Percentiles rank a stretch among this genome's conserved stretches.
These are phyloP conservation scores for Fusarium beomiforme DNA, from an alignment of 2,329 filamentous ascomycete genomes.

Conservation along the genomic window DNA sequence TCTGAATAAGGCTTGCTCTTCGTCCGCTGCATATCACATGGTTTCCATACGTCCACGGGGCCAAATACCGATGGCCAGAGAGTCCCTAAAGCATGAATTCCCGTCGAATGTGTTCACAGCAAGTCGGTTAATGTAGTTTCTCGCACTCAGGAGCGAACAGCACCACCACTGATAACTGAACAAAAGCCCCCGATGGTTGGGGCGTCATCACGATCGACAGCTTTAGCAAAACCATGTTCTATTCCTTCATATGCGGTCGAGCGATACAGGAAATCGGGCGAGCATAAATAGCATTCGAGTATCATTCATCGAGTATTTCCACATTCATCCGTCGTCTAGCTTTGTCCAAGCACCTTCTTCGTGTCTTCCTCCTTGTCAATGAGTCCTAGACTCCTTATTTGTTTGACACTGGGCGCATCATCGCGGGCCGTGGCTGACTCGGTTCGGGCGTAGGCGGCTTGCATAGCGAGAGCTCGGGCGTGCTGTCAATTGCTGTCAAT, in stretches of 20 bases:
- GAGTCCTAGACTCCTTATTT: constrained; percentile 88
- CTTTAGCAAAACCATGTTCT: constrained; percentile 29
- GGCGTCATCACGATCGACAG: not conserved
- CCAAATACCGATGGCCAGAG: not conserved
- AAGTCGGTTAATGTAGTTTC: not conserved
- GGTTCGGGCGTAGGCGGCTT: constrained; percentile 85
- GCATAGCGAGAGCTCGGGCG: constrained; percentile 79
- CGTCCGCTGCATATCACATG: not conserved
- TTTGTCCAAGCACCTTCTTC: constrained; percentile 63
- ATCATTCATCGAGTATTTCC: constrained; percentile 10
- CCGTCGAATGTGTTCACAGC: not conserved
- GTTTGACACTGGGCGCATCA: constrained; percentile 81
- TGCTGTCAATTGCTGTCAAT: constrained; percentile 63
- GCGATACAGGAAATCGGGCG: not conserved
- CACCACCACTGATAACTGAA: not conserved
- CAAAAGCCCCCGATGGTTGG: not conserved
- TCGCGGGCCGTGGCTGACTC: constrained; percentile 80
- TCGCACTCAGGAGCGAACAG: not conserved
- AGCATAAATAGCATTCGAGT: constrained; percentile 10
- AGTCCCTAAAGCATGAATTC: not conserved
- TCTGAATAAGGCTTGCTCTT: not conserved
- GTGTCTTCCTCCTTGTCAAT: constrained; percentile 86
- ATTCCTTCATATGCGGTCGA: constrained; percentile 38
- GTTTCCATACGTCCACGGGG: not conserved
- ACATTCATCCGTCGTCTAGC: constrained; percentile 26